Base-by-base conservation (phyloP, 768 basidiomycete species). In the Tylopilus sp. region DNA sequence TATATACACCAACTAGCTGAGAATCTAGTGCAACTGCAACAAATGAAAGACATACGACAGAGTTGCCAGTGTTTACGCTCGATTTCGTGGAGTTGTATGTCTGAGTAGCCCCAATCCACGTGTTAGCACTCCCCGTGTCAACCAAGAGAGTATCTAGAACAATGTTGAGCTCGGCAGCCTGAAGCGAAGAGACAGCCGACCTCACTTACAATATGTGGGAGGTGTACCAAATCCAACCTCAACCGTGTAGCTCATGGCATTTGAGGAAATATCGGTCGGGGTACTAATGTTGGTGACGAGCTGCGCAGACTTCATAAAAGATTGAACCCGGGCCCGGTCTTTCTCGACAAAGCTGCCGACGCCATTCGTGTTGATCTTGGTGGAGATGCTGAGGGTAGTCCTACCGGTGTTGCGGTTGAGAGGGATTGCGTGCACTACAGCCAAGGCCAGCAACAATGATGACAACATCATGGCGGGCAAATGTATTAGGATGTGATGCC, bases 61-160 rank as follows among this genome's bases (percentile, higher is more conserved):
- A 28, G 21, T 52, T 47, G 33, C 39, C 68, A 56, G 56, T 73
- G 53, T 64, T 49, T 7, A 52, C 20, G 13, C 50, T 51, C 36
- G 71, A 71, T 6, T 50, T 46, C 8, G 67, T 68, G 57, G 5
- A 15, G 40, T 12, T 31, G 54, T 59, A 69, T 8, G 65, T 45
- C 39, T 67, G 69, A 55, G 64, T 57, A 20, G 52, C 61, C 9
- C 64, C 64, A 20, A 65, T 28, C 64, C 64, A 66, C 3, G 65
- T 65, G 38, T 65, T 66, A 2, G 62, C 57, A 21, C 63, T 64
- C 22, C 65, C 65, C 5, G 65, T 66, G 46, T 66, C 65, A 11
- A 66, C 57, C 35, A 66, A 1, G 21, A 66, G 57, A 4, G 45
- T 55, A 49, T 65, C 69, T 69, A 28, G 28, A 10, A 28, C 11